Evolutionary conservation across 2,329 filamentous ascomycete genomes (phyloP), one percentile per base, ranked within the genome.

Genomic region (Xylaria digitata): DNA sequence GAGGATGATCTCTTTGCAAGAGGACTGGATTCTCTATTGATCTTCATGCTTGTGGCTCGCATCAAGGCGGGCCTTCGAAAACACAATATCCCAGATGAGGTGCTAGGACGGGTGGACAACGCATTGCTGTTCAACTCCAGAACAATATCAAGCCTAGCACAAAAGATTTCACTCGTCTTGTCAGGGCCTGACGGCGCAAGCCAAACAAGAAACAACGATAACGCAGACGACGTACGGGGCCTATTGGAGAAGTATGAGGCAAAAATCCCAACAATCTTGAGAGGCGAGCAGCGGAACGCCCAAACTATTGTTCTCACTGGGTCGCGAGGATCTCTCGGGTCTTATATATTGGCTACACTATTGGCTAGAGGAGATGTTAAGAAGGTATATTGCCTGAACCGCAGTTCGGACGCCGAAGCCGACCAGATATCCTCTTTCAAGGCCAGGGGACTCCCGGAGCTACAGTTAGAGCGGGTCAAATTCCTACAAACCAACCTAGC

Each of bases 61-160:
- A 65, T 75, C 43, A 75, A 74, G 50, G 73, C 73, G 1, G 71
- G 69, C 2, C 65, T 75, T 30, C 67, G 72, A 26, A 67, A 63
- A 52, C 65, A 63, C 43, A 67, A 62, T 8, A 32, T 69, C 23
- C 2, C 65, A 0, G 70, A 73, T 9, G 62, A 70, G n/a, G 45
- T 59, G 17, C n/a, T 69, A 2, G n/a, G 21, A 19, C 50, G 40
- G 34, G 53, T 71, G 3, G 53, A 66, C 19, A 68, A 60, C 19
- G 56, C 50, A 17, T 23, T 70, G 48, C 23, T 70, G 11, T 71
- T 70, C 43, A 55, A 52, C 13, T 63, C 56, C 21, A 61, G 62
- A 17, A 70, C 67, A 0, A 55, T 70, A 48, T 55, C 49, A 19
- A 61, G 32, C 19, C 40, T 69, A 2, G 62, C 66, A 3, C 45